Base-by-base conservation (phyloP, 169 alveolate genomes). In the Plasmodium malariae region DNA sequence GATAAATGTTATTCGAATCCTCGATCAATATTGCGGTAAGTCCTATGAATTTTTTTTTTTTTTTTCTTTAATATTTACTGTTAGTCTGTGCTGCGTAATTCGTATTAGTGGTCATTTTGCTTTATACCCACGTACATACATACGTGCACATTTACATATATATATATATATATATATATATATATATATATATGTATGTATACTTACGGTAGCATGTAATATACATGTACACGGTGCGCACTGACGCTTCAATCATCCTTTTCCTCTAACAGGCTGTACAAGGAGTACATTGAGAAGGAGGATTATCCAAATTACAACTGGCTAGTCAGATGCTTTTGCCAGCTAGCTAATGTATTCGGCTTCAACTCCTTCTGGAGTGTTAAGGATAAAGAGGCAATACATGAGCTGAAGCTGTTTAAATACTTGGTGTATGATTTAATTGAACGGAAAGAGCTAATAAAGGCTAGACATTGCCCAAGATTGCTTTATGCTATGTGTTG, bases 321-420 rank as follows among this genome's bases (percentile, higher is more conserved):
- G 97, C 93, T 96, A 30, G 95, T 96, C 1, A 91, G 98, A 21
- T 95, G 97, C 57, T 87, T 95, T 55, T 96, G 98, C 55, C 98
- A 96, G 57, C 91, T 96, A 24, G 97, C 95, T 19, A 96, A 96
- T 62, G 91, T 94, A 17, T 96, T 96, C 51, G 96, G 97, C 17
- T 96, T 96, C 54, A 96, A 96, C 45, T 96, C 98, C 26, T 96
- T 95, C 76, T 96, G 98, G 98, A 93, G 74, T 12, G 78, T 57
- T 0, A 80, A 80, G 24, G 97, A 95, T 69, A 93, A 94, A 87
- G 95, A 95, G 85, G 74, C 94, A 21, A 36, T 95, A 40, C 95
- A 91, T 26, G 87, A 88, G 36, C 71, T 94, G 36, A 96, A 96
- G 37, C 71, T 93, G 32, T 95, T 95, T 74, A 95, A 95, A 89